These are phyloP conservation scores for Pseudogymnoascus sp. DNA, from an alignment of 2,329 filamentous ascomycete genomes.

Conservation along the genomic window DNA sequence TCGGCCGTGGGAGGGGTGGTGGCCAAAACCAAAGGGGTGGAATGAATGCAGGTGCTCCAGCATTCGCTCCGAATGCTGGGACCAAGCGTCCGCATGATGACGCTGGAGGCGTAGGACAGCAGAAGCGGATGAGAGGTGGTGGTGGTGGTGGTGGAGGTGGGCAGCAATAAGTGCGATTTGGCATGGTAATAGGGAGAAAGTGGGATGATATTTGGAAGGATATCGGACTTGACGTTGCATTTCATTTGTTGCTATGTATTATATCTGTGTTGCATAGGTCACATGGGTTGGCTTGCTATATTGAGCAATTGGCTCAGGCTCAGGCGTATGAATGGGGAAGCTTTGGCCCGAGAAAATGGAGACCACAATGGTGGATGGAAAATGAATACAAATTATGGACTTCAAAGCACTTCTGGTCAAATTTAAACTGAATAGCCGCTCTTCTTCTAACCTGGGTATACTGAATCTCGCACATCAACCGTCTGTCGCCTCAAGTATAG, in stretches of 20 bases:
- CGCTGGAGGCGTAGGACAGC: conserved; percentile 24
- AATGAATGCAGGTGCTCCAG: conserved; percentile 26
- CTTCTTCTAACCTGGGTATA: not conserved
- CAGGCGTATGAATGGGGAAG: conserved; percentile 4
- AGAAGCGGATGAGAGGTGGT: conserved; percentile 39
- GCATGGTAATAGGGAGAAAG: not conserved
- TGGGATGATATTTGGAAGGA: not conserved
- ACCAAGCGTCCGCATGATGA: conserved; percentile 25
- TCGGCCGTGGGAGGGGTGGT: conserved; percentile 17
- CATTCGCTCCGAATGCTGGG: conserved; percentile 24
- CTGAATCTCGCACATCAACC: not conserved
- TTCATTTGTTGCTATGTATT: conserved; percentile 7
- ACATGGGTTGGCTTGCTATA: not conserved
- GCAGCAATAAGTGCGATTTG: not conserved
- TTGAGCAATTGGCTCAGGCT: not conserved
- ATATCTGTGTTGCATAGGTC: conserved; percentile 6
- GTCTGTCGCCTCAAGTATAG: not conserved
- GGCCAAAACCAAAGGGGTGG: conserved; percentile 20
- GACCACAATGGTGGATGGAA: not conserved
- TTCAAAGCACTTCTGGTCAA: not conserved
- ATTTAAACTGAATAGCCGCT: not conserved
- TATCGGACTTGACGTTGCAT: not conserved
- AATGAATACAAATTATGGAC: conserved; percentile 7
- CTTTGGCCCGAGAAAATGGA: not conserved
- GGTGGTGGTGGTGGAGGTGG: conserved; percentile 16